Evolutionary conservation across 805 yeast genomes (phyloP).

Genomic region (Pichia exigua): DNA sequence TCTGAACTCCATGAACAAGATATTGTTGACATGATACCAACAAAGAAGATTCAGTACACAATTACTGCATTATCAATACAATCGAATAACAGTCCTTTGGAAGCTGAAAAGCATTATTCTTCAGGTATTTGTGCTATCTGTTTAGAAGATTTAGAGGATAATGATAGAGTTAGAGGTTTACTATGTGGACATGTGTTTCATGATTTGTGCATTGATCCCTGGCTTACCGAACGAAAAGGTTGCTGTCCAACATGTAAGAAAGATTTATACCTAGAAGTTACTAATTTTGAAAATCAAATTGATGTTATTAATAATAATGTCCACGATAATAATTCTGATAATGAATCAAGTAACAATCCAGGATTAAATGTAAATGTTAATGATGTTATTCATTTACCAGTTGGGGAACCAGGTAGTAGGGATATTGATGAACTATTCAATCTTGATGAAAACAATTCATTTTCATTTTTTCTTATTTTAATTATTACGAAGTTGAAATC

Average conservation of each 20-base stretch:
- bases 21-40: constrained; percentile 7
- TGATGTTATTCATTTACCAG: constrained; percentile 1
- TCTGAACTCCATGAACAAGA: constrained; percentile 5
- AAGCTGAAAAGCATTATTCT: constrained; percentile 37
- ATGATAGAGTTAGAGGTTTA: constrained; percentile 61
- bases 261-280: constrained; percentile 31
- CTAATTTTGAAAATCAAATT: constrained; percentile 6
- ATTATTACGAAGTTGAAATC: constrained; percentile 12
- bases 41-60: not conserved
- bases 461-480: constrained; percentile 9
- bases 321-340: not conserved
- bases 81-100: not conserved
- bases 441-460: constrained; percentile 2
- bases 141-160: constrained; percentile 54
- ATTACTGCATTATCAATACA: constrained; percentile 5
- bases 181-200: constrained; percentile 83
- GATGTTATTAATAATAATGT: constrained; percentile 2
- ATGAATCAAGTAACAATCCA: not conserved
- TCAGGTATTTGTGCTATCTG: constrained; percentile 77
- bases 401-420: constrained; percentile 15
- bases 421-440: constrained; percentile 18
- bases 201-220: constrained; percentile 69
- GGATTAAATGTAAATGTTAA: not conserved
- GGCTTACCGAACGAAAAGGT: constrained; percentile 68
- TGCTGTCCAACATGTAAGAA: constrained; percentile 81